A percentile compares a stretch with the other conserved stretches of the same genome.
These are phyloP conservation scores for Thermothielavioides terrestris DNA, from an alignment of 495 filamentous ascomycete genomes.

Conservation along the genomic window DNA sequence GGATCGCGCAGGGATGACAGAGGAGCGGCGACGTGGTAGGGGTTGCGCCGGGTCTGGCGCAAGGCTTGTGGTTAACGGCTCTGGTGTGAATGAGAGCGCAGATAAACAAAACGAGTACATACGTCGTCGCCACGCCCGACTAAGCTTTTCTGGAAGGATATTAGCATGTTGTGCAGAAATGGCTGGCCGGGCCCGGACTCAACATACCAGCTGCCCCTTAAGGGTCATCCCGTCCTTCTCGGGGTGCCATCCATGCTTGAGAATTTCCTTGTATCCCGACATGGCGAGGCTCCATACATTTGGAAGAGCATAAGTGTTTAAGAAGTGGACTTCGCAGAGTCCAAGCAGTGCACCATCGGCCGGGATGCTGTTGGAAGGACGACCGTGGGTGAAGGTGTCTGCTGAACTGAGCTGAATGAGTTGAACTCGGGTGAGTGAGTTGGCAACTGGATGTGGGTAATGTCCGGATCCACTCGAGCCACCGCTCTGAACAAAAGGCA, in stretches of 20 bases:
- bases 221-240: constrained; percentile 32
- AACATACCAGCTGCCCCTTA: constrained; percentile 36
- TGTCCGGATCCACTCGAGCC: too few species aligned
- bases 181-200: not conserved
- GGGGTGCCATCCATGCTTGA: constrained; percentile 39
- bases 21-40: constrained; percentile 51
- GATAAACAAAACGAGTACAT: not conserved
- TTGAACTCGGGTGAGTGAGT: too few species aligned
- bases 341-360: too few species aligned
- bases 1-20: constrained; percentile 78
- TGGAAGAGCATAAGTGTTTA: not conserved
- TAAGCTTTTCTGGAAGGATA: constrained; percentile 33
- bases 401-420: too few species aligned
- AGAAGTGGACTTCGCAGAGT: too few species aligned
- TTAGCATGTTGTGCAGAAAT: constrained; percentile 2
- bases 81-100: too few species aligned
- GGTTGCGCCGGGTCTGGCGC: constrained; percentile 24
- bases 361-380: too few species aligned
- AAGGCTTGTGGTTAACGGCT: not conserved
- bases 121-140: constrained; percentile 30
- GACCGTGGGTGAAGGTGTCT: too few species aligned
- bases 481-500: too few species aligned
- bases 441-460: too few species aligned
- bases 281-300: not conserved
- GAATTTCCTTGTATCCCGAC: constrained; percentile 27